Evolutionary conservation across 2,329 filamentous ascomycete genomes (phyloP), one percentile per base, ranked within the genome.

Genomic region (Xylariaceae sp.): DNA sequence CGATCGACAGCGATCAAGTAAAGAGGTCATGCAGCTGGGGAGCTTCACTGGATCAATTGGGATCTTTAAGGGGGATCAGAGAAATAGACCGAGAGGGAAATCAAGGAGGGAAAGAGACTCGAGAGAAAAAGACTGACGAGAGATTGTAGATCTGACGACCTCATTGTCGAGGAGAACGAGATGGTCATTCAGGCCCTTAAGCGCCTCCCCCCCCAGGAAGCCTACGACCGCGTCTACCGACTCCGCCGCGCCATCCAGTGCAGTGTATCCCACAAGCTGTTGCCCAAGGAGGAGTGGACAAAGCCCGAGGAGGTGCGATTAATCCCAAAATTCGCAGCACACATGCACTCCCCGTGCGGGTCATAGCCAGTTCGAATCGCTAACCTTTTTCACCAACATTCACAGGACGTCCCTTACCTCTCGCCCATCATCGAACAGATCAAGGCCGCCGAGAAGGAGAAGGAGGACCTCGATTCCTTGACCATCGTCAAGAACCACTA

Each of bases 151-250:
- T 83, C 85, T 78, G 93, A 98, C 72, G 93, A 98, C 69, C 74
- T 98, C 67, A 87, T 96, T 67, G 82, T 87, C 67, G 93, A 98
- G 73, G 93, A 98, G 76, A 86, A 80, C 76, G 87, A 93, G 62
- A 73, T 77, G 47, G 89, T 95, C 63, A 85, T 93, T 71, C 80
- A 85, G 60, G 93, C 93, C 54, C 80, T 98, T 64, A 87, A 88
- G 80, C 89, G 93, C 68, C 86, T 98, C 53, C 82, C 87, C 47
- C 80, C 88, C 63, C 88, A 94, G 77, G 88, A 93, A 68, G 80
- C 85, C 63, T 97, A 97, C 75, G 93, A 98, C 76, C 92, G 93
- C 69, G 83, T 97, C 68, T 98, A 90, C 85, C 91, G 93, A 66
- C 82, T 98, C 71, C 88, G 93, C 75, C 85, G 93, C 73, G 92